Base-by-base conservation (phyloP, 192 early-diverging fungal genomes). In the Haplosporangium gracile region DNA sequence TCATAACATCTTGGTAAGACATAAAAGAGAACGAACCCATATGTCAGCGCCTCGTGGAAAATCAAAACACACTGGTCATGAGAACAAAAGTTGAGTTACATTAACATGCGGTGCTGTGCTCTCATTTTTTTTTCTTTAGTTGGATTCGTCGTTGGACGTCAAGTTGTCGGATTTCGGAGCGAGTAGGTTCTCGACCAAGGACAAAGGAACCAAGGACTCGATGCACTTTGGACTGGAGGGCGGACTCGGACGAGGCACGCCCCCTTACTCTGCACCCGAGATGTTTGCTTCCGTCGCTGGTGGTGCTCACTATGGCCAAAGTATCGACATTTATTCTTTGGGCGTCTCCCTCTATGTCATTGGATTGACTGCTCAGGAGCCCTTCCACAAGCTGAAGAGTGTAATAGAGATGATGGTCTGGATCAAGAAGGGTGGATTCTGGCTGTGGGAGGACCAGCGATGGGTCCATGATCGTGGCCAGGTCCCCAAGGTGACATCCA, bases 351-450 rank as follows among this genome's bases (percentile, higher is more conserved):
- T 94, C 38, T 94, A 91, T 74, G 87, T 92, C 36, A 82, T 92
- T 57, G 92, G 92, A 79, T 80, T 94, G 72, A 90, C 89, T 47
- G 93, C 91, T 0, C 87, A 88, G 32, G 92, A 93, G 68, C 93
- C 93, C 0, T 94, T 91, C 72, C 88, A 89, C 71, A 89, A 88
- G 24, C 82, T 92, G 20, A 91, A 91, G 72, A 92, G 89, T 70
- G 80, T 88, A n/a, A 88, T 93, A 15, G 93, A 94, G 85, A 91
- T 93, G 86, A 90, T 94, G 82, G 89, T 92, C 24, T 81, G 90
- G 76, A 90, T 92, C 29, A 85, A 88, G 15, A 92, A 89, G 75
- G 93, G 93, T 55, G 93, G 92, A 8, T 94, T 94, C 74, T 94
- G 93, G 93, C 85, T 89, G 29, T 92, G 90, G 89, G 93, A 93